phyloP scores from a whole-genome alignment of 164 flowering plant species.

The Taxillus chinensis region DNA sequence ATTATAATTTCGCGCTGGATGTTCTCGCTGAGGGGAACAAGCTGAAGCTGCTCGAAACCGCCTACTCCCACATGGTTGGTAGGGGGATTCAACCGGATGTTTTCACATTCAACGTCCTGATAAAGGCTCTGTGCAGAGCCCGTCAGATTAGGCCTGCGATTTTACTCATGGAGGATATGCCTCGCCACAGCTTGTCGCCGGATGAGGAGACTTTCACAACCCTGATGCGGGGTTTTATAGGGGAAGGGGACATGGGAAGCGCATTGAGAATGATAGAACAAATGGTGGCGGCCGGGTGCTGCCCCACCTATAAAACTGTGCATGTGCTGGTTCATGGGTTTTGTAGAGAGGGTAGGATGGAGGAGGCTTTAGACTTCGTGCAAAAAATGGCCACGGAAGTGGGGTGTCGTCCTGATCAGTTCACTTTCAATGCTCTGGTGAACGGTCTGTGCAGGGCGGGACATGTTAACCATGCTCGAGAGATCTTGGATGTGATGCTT shows the following conservation, averaged over 20 bases:
- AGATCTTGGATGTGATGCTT: slow-evolving; percentile 75
- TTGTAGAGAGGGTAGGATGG: slow-evolving; percentile 61
- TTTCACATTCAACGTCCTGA: slow-evolving; percentile 76
- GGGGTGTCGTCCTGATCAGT: slow-evolving; percentile 68
- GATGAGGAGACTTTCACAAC: slow-evolving; percentile 83
- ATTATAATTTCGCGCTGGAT: slow-evolving; percentile 59
- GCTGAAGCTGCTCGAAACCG: slow-evolving; percentile 62
- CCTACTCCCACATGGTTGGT: slow-evolving; percentile 41
- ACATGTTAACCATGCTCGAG: slow-evolving; percentile 63
- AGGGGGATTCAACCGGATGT: slow-evolving; percentile 54
- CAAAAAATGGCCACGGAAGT: slow-evolving; percentile 35
- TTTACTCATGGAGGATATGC: slow-evolving; percentile 83
- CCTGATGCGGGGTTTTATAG: slow-evolving; percentile 75
- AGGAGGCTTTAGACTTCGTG: slow-evolving; percentile 53
- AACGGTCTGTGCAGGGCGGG: slow-evolving; percentile 68
- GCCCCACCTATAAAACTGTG: slow-evolving; percentile 33
- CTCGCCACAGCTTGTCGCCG: slow-evolving; percentile 43
- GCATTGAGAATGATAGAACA: slow-evolving; percentile 58
- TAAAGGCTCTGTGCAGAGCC: slow-evolving; percentile 78
- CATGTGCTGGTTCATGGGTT: slow-evolving; percentile 75
- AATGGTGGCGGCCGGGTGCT: slow-evolving; percentile 51
- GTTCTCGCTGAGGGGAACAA: slow-evolving; percentile 71
- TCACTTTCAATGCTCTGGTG: slow-evolving; percentile 67
- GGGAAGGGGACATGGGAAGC: slow-evolving; percentile 66
- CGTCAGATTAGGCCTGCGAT: slow-evolving; percentile 81